Conservation (phyloP, 305 asterid species). For the Lippia alba region DNA sequence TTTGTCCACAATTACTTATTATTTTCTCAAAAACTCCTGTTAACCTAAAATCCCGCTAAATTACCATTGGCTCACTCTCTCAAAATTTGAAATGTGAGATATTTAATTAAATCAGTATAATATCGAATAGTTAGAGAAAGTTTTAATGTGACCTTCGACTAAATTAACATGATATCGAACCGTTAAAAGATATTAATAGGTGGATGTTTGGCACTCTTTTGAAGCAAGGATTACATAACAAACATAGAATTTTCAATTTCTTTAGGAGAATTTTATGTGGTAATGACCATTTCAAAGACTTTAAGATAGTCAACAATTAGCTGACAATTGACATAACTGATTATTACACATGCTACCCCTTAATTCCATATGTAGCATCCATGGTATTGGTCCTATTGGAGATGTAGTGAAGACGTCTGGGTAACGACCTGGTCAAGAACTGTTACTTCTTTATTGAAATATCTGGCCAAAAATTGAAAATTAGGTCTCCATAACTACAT, state of each 20-base stretch:
- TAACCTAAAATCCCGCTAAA: no score
- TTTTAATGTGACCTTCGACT: no score
- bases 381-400: neutral
- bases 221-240: neutral
- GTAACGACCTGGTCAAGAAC: neutral
- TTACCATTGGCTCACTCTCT: no score
- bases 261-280: neutral
- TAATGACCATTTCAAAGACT: slow-evolving; percentile 17
- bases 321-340: neutral
- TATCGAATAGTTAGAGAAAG: no score
- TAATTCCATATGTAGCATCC: neutral
- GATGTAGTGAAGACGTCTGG: neutral
- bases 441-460: neutral
- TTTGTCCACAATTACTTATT: no score
- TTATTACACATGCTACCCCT: neutral
- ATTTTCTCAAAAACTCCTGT: no score
- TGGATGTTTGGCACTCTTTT: no score
- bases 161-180: no score
- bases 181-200: no score
- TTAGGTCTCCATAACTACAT: neutral
- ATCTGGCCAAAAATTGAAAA: neutral
- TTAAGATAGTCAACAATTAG: neutral
- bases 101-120: no score
- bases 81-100: no score
- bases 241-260: neutral